Evolutionary conservation across 1,284 basidiomycete genomes (phyloP).

Genomic region (Boletus sp.): DNA sequence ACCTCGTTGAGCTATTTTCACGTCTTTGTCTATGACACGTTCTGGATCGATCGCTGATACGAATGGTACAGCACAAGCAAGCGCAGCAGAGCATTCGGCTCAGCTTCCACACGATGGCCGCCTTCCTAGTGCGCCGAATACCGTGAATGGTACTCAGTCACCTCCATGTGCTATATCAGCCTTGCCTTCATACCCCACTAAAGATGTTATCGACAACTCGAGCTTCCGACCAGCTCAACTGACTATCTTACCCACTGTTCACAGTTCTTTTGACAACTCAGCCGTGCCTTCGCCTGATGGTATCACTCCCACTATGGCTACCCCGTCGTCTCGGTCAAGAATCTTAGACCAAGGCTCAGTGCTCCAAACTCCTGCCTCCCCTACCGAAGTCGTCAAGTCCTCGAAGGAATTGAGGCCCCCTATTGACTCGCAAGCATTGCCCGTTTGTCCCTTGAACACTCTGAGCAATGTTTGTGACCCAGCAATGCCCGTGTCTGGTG

Average conservation of each 20-base stretch:
- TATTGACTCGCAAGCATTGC: neutral
- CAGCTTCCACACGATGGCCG: neutral
- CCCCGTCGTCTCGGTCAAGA: neutral
- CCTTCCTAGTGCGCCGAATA: neutral
- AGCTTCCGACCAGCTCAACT: neutral
- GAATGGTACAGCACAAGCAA: constrained; percentile 13
- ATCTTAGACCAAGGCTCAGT: neutral
- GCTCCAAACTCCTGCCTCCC: neutral
- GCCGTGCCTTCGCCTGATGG: neutral
- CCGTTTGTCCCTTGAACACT: neutral
- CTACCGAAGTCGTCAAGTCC: neutral
- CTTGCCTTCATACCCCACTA: neutral
- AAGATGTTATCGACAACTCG: neutral
- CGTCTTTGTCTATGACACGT: neutral
- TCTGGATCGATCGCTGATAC: constrained; percentile 12
- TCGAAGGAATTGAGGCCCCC: neutral
- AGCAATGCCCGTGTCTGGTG: neutral
- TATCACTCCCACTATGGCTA: neutral
- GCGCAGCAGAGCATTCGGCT: constrained; percentile 6
- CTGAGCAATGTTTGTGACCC: neutral
- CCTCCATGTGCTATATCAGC: neutral
- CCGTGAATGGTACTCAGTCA: neutral
- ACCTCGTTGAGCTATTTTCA: neutral
- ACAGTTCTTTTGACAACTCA: neutral
- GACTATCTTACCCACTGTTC: neutral